These are phyloP conservation scores for Peterozyma xylosa DNA, from an alignment of 805 yeast genomes.

Conservation along the genomic window DNA sequence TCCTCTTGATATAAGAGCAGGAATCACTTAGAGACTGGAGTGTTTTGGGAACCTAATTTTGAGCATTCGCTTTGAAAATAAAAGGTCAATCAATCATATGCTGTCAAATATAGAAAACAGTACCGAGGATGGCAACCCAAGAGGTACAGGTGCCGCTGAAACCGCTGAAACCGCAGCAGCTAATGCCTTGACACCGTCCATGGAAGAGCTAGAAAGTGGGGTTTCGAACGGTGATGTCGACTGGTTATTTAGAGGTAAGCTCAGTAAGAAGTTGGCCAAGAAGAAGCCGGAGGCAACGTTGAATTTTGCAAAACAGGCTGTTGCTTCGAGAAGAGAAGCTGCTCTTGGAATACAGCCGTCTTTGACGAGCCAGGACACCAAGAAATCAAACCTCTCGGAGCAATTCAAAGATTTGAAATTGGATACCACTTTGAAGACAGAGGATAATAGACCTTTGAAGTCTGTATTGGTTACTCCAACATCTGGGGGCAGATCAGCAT, in stretches of 20 bases:
- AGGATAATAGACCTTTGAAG: conserved; percentile 6
- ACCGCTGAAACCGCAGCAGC: no score
- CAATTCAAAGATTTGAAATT: background rate
- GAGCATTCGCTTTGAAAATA: no score
- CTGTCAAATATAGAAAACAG: no score
- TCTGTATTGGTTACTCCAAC: conserved; percentile 3
- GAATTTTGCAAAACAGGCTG: conserved; percentile 18
- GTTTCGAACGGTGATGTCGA: conserved; percentile 74
- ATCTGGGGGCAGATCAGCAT: background rate
- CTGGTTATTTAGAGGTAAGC: conserved; percentile 79
- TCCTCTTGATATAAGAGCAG: no score
- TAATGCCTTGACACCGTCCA: no score
- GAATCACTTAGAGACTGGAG: no score
- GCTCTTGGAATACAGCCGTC: conserved; percentile 2
- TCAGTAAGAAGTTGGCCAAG: conserved; percentile 43
- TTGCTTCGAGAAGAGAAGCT: conserved; percentile 15
- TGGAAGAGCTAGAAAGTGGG: conserved; percentile 23
- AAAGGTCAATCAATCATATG: no score
- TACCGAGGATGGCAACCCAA: no score
- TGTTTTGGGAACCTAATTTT: no score
- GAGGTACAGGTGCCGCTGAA: no score
- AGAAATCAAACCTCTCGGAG: conserved; percentile 3
- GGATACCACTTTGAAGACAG: background rate
- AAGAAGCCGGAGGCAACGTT: conserved; percentile 26
- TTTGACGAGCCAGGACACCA: background rate